Base-by-base conservation (phyloP, 1,284 basidiomycete species). In the Rhodotorula sp. region DNA sequence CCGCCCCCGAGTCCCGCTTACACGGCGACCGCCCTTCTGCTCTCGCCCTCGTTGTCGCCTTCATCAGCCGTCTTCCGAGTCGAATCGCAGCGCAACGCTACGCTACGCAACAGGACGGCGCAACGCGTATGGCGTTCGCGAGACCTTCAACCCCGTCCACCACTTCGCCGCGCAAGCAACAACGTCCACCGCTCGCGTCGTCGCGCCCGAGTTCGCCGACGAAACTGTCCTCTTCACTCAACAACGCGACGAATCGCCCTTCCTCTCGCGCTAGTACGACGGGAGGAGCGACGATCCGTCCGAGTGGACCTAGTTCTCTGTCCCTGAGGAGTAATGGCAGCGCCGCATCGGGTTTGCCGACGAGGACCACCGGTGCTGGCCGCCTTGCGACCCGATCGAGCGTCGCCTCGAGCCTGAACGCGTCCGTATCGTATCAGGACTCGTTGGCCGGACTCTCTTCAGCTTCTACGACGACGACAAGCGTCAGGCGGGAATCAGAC, bases 401-500 rank as follows among this genome's bases (percentile, higher is more conserved):
- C 44, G 26, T 26, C 42, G 51, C 62, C 1, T 60, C 62, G 4
- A 60, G 30, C 37, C 20, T 62, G 33, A 42, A 48, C 22, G 6
- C 44, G n/a, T 69, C 68, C 45, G 17, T 49, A 4, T 45, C 59
- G 17, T 62, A 60, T 20, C 59, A 48, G 29, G 69, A 54, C 26
- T 26, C 48, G 18, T 37, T 54, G 30, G 49, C 49, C 33, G 61
- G 26, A 17, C 58, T 30, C 44, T 17, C 33, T 12, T 30, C 30
- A 6, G 22, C 45, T 20, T 18, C 42, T 26, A n/a, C 26, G 24
- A 42, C 29, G 51, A 54, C 18, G 26, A 18, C 46, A 37, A 48
- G 30, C 22, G 48, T 22, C 12, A n/a, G 12, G 26, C 29, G 20
- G 17, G 51, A 60, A 12, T 42, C 33, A 10, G 59, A 65, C n/a